phyloP scores from a whole-genome alignment of 768 basidiomycete genomes.

The Neoboletus brunneissimus region DNA sequence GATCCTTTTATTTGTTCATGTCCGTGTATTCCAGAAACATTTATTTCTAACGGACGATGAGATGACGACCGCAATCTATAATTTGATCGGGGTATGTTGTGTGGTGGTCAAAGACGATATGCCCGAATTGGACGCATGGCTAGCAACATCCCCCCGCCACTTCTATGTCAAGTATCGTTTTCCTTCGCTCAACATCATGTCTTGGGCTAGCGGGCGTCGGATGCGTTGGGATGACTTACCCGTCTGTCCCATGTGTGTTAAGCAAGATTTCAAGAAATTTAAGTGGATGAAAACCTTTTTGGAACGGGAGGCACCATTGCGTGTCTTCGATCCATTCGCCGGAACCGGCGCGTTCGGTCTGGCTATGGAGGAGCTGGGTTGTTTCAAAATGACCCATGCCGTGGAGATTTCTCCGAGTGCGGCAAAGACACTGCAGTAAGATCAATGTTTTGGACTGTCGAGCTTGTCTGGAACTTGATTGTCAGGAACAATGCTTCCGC shows the following conservation, averaged over 20 bases:
- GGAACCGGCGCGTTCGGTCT: slow-evolving; percentile 60
- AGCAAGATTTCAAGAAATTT: slow-evolving; percentile 31
- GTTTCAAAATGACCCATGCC: slow-evolving; percentile 58
- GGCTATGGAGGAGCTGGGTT: slow-evolving; percentile 54
- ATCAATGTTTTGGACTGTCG: background rate
- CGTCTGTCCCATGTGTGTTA: slow-evolving; percentile 48
- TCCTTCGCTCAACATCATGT: slow-evolving; percentile 36
- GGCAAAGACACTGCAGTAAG: slow-evolving; percentile 60
- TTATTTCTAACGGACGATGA: slow-evolving; percentile 55
- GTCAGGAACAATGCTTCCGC: slow-evolving; percentile 50
- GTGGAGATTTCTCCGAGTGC: slow-evolving; percentile 78
- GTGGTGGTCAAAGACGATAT: slow-evolving; percentile 40
- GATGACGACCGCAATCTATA: slow-evolving; percentile 30
- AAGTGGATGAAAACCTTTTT: slow-evolving; percentile 34
- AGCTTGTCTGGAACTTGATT: slow-evolving; percentile 3
- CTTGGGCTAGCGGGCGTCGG: slow-evolving; percentile 37
- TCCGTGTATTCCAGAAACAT: slow-evolving; percentile 45
- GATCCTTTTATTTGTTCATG: background rate
- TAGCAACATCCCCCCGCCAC: slow-evolving; percentile 50
- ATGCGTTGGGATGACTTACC: slow-evolving; percentile 37
- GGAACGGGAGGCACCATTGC: slow-evolving; percentile 24
- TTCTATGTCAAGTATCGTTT: slow-evolving; percentile 59
- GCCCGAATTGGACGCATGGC: slow-evolving; percentile 43
- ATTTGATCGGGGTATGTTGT: slow-evolving; percentile 48
- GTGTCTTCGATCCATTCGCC: slow-evolving; percentile 42